A percentile compares a stretch with the other conserved stretches of the same genome.
phyloP scores from a whole-genome alignment of 805 yeast species.

The Kuraishia floccosa region DNA sequence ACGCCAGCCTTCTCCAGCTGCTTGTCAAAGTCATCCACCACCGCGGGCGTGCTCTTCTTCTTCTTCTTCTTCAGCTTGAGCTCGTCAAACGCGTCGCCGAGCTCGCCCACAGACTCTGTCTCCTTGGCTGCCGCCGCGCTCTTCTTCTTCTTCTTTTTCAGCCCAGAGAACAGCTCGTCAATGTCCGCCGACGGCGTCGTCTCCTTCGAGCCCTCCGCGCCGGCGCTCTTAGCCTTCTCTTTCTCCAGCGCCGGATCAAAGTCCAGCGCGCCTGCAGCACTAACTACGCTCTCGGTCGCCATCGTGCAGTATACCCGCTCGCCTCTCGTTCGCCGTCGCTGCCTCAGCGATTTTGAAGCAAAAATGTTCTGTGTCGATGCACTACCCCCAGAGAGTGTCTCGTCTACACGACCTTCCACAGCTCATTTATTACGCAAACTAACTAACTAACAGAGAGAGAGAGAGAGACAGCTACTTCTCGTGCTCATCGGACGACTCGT shows the following conservation, averaged over 20 bases:
- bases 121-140: too few relatives aligned
- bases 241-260: conserved; percentile 69
- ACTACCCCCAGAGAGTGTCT: too few relatives aligned
- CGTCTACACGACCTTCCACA: conserved; percentile 13
- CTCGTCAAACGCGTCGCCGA: conserved; percentile 57
- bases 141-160: conserved; percentile 83
- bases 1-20: conserved; percentile 87
- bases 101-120: conserved; percentile 21
- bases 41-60: conserved; percentile 43
- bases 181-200: conserved; percentile 13
- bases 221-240: conserved; percentile 68
- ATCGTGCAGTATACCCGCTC: too few relatives aligned
- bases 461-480: too few relatives aligned
- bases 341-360: too few relatives aligned
- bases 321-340: too few relatives aligned
- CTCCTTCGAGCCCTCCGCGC: too few relatives aligned
- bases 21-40: conserved; percentile 75
- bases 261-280: conserved; percentile 26
- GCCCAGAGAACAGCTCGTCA: conserved; percentile 66
- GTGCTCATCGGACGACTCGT: too few relatives aligned
- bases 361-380: too few relatives aligned
- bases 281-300: too few relatives aligned
- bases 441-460: too few relatives aligned
- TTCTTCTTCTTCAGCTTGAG: conserved; percentile 75
- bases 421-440: too few relatives aligned